Conservation (phyloP, 2,329 filamentous ascomycete species). For the Parafenestella ontariensis region DNA sequence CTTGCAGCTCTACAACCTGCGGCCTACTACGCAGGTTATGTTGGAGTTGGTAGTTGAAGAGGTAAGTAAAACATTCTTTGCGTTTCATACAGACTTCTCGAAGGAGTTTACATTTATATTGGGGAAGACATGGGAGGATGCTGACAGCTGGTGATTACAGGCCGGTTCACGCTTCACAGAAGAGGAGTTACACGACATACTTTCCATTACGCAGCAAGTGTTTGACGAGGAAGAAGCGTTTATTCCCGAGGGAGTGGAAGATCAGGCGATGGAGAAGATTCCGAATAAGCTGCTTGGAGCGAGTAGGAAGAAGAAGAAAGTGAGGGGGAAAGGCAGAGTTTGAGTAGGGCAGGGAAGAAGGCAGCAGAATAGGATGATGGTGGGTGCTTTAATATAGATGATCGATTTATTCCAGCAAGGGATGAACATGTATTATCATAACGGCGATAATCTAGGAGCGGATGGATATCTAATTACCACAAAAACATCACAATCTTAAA, state of each 20-base stretch:
- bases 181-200: conserved; percentile 37
- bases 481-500: too few species aligned
- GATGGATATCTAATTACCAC: too few species aligned
- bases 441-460: too few species aligned
- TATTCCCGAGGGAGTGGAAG: conserved; percentile 39
- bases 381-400: too few species aligned
- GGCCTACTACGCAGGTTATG: conserved; percentile 39
- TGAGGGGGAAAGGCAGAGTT: conserved; percentile 5
- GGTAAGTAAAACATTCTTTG: conserved; percentile 32
- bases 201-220: conserved; percentile 31
- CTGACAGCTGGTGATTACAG: conserved; percentile 15
- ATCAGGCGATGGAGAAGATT: conserved; percentile 36
- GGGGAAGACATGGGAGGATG: too few species aligned
- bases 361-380: too few species aligned
- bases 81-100: too few species aligned
- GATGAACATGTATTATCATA: neutral
- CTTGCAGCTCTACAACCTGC: conserved; percentile 47
- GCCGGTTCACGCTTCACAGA: conserved; percentile 40
- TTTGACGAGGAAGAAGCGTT: conserved; percentile 41
- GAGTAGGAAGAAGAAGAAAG: conserved; percentile 28
- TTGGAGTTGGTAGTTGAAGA: conserved; percentile 48
- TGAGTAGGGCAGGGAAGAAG: neutral
- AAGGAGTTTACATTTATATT: too few species aligned
- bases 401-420: too few species aligned
- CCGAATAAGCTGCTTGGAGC: conserved; percentile 39